phyloP scores from a whole-genome alignment of 2,329 filamentous ascomycete genomes.

The Cladobotryum mycophilum region DNA sequence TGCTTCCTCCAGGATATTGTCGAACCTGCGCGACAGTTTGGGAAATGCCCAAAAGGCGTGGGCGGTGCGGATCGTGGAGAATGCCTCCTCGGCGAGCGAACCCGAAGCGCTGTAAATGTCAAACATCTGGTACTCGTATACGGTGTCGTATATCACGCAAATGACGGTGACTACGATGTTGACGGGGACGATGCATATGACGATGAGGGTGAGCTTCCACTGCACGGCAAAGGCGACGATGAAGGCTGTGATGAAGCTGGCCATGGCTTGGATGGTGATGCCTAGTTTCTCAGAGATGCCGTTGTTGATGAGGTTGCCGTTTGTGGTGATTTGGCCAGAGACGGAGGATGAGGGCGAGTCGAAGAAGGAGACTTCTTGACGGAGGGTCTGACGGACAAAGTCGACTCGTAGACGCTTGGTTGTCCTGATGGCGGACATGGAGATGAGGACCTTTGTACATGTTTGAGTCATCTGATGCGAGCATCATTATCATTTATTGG shows the following conservation, averaged over 20 bases:
- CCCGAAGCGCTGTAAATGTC: conserved; percentile 36
- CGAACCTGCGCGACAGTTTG: conserved; percentile 36
- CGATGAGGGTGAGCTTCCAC: conserved; percentile 38
- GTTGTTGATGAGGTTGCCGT: conserved; percentile 38
- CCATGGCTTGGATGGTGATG: conserved; percentile 33
- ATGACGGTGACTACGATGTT: conserved; percentile 35
- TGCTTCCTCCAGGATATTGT: conserved; percentile 35
- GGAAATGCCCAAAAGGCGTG: conserved; percentile 46
- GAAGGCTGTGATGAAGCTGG: conserved; percentile 35
- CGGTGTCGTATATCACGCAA: conserved; percentile 34
- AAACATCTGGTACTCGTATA: conserved; percentile 38
- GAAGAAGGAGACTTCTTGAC: conserved; percentile 52
- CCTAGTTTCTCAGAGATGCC: conserved; percentile 42
- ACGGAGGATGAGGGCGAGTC: conserved; percentile 41
- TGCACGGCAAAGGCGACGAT: conserved; percentile 34
- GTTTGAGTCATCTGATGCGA: too few species aligned
- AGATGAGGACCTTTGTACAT: conserved; percentile 27
- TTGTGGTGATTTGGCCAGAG: conserved; percentile 41
- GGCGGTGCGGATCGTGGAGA: conserved; percentile 42
- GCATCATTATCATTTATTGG: too few species aligned
- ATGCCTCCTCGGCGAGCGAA: conserved; percentile 42
- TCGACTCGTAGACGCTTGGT: conserved; percentile 32
- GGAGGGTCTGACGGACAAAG: conserved; percentile 31
- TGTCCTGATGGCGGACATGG: conserved; percentile 31
- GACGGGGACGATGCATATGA: conserved; percentile 39